Percentiles rank a stretch among this genome's conserved stretches.
Evolutionary conservation across 345 rosid species (phyloP).

Genomic region (Eucalyptus coolabah): DNA sequence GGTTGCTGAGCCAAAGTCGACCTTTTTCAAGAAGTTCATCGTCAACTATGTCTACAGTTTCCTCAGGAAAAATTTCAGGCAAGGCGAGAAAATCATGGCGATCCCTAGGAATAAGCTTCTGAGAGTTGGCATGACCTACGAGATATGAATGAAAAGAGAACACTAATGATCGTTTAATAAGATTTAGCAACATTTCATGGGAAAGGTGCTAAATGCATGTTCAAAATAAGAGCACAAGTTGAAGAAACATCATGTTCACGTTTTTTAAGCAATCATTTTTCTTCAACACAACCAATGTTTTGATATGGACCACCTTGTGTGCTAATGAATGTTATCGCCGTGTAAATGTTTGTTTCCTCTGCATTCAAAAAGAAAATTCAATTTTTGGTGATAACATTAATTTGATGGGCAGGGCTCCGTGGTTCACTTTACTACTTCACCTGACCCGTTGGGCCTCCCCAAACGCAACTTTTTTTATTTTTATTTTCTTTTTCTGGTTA

Average conservation of each 20-base stretch:
- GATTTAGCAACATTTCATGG: background rate
- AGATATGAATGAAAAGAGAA: conserved; percentile 22
- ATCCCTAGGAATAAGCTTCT: conserved; percentile 55
- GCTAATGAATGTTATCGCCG: background rate
- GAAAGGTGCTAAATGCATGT: background rate
- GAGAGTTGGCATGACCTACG: conserved; percentile 82
- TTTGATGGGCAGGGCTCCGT: background rate
- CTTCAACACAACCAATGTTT: background rate
- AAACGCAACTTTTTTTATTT: background rate
- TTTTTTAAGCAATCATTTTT: background rate
- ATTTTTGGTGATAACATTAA: background rate
- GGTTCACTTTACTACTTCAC: background rate
- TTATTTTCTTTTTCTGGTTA: background rate
- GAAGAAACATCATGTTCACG: background rate
- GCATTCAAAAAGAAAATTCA: background rate
- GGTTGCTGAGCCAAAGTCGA: conserved; percentile 34
- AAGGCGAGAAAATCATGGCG: conserved; percentile 37
- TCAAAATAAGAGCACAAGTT: background rate
- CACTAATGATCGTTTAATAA: background rate
- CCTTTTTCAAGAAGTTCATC: conserved; percentile 42
- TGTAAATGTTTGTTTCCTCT: background rate
- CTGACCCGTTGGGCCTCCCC: background rate
- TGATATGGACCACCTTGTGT: background rate
- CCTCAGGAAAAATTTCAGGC: conserved; percentile 57
- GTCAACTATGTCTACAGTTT: conserved; percentile 48